Conservation (phyloP, 2,329 filamentous ascomycete species). For the Neofusicoccum cordaticola region DNA sequence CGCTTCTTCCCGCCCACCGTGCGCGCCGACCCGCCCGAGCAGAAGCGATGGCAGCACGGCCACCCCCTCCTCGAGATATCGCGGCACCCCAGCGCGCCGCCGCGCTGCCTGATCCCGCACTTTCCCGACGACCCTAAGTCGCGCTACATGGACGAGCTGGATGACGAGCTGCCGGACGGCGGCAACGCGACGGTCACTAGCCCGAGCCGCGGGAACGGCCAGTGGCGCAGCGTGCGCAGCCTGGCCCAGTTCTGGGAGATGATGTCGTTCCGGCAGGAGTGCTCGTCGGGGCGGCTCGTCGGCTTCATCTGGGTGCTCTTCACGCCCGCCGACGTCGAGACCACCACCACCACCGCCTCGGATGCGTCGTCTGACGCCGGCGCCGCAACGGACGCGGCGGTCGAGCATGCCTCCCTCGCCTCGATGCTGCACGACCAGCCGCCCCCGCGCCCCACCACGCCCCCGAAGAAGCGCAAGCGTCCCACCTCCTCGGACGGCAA, state of each 20-base stretch:
- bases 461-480: not conserved
- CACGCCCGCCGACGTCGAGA: slow-evolving; percentile 52
- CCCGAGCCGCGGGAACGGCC: slow-evolving; percentile 55
- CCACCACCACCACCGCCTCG: slow-evolving; percentile 5
- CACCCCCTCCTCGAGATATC: slow-evolving; percentile 72
- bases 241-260: slow-evolving; percentile 97
- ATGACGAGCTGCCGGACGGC: slow-evolving; percentile 65
- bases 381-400: not conserved
- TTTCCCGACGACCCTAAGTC: slow-evolving; percentile 96
- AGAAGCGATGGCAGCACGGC: slow-evolving; percentile 55
- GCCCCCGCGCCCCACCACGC: not conserved
- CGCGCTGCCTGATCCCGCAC: slow-evolving; percentile 79
- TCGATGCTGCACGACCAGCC: slow-evolving; percentile 15
- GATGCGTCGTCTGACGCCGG: slow-evolving; percentile 19
- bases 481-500: not conserved
- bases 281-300: slow-evolving; percentile 84
- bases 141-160: slow-evolving; percentile 81
- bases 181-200: slow-evolving; percentile 20
- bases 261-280: slow-evolving; percentile 96
- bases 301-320: slow-evolving; percentile 95
- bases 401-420: slow-evolving; percentile 19
- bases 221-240: slow-evolving; percentile 79
- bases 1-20: slow-evolving; percentile 66
- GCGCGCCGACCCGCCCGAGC: slow-evolving; percentile 38
- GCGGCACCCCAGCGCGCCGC: slow-evolving; percentile 65